A percentile compares a stretch with the other conserved stretches of the same genome.
phyloP scores from a whole-genome alignment of 1,139 yeast species.

The Nakaseomyces bracarensis region DNA sequence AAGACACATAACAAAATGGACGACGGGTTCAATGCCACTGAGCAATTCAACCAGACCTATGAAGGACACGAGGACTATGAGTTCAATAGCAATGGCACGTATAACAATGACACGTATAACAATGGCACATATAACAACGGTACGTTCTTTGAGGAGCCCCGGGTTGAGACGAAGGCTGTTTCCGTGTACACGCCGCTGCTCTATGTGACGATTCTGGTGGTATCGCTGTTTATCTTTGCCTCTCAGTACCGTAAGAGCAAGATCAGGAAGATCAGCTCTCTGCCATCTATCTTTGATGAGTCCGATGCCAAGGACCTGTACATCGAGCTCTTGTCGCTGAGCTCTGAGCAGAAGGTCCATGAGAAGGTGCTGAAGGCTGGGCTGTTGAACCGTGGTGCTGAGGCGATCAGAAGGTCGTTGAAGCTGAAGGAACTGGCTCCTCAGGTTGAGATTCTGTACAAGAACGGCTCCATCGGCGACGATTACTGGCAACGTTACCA shows the following conservation, averaged over 20 bases:
- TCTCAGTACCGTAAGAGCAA: slow-evolving; percentile 58
- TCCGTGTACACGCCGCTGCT: slow-evolving; percentile 82
- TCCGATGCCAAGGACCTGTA: slow-evolving; percentile 62
- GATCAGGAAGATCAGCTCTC: slow-evolving; percentile 43
- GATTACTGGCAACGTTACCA: slow-evolving; percentile 74
- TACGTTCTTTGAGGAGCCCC: slow-evolving; percentile 20
- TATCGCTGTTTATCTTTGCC: slow-evolving; percentile 70
- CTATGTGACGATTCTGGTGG: slow-evolving; percentile 62
- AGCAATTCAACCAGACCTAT: slow-evolving; percentile 1
- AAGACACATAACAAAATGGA: not conserved
- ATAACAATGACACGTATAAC: no score
- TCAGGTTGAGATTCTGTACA: slow-evolving; percentile 61
- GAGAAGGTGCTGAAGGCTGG: slow-evolving; percentile 84
- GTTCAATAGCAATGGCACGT: slow-evolving; percentile 15
- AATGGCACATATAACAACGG: slow-evolving; percentile 14
- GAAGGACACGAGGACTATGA: slow-evolving; percentile 5
- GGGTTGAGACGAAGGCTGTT: slow-evolving; percentile 36
- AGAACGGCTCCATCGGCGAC: slow-evolving; percentile 86
- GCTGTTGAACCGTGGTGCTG: slow-evolving; percentile 77
- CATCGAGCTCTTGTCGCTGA: slow-evolving; percentile 44
- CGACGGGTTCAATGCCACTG: slow-evolving; percentile 1
- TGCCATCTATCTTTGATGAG: slow-evolving; percentile 65
- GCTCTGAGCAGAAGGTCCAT: slow-evolving; percentile 52
- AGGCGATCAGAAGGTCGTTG: slow-evolving; percentile 84
- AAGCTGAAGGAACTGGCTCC: slow-evolving; percentile 56